Base-by-base conservation (phyloP, 257 asterid genomes). In the Orobanche coerulescens region DNA sequence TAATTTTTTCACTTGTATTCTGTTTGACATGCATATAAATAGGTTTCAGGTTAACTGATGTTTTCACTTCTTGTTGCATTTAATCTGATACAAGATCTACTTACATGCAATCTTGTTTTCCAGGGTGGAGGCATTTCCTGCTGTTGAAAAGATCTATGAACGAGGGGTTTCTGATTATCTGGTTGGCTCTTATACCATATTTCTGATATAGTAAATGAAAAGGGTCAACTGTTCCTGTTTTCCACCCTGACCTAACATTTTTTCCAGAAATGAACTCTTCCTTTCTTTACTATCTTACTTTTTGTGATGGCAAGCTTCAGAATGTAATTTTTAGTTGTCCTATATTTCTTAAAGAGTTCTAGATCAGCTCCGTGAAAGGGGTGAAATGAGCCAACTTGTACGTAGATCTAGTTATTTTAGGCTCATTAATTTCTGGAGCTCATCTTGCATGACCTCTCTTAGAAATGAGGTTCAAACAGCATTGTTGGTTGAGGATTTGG, bases 121-220 rank as follows among this genome's bases (percentile, higher is more conserved):
- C 92, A 93, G 99, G 53, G 71, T 67, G n/a, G 94, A 89, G 49
- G 87, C 69, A 56, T 66, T 81, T 51, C 69, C 79, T 60, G 76
- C 76, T 33, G 75, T 86, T 67, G 94, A 84, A 72, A 81, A 82
- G 79, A 77, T 89, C 67, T 93, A 78, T 40, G 97, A 93, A 73
- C 82, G 78, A 68, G 99, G 96, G 48, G 76, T 93, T 39, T 80
- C 94, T 67, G 99, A 93, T 77, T 93, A 93, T 72, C 81, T 86
- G 94, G 99, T 93, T 62, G 33, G 76, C 70, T 74, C 55, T 60
- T 69, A 22, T 39, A 48, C 54, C 47, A 23, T 74, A 40, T 61
- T 28, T 63, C 63, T 62, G 44, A 19, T 57, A 61, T 19, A 62
- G 25, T 66, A 11, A 42, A 34, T 65, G 7, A 55, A 36, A 59